These are phyloP conservation scores for Globomyces pollinis-pini DNA, from an alignment of 192 early-diverging fungal genomes.

Conservation along the genomic window DNA sequence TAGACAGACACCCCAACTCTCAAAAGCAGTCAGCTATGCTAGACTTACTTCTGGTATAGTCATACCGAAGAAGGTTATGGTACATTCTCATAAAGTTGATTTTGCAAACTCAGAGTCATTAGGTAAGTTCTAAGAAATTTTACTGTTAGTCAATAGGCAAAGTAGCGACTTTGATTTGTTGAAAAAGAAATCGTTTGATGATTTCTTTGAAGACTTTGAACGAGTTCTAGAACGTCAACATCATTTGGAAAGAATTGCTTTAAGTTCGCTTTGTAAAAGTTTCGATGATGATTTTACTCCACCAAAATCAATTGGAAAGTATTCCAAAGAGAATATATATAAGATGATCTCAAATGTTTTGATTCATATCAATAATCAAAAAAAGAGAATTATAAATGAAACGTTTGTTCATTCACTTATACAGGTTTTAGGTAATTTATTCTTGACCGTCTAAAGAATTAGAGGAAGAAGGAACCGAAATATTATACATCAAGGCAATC, in stretches of 20 bases:
- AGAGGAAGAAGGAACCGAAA: background rate
- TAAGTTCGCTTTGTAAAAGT: background rate
- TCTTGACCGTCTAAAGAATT: background rate
- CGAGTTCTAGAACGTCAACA: background rate
- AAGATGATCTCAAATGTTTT: background rate
- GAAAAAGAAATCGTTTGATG: too few species aligned
- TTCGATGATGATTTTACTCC: background rate
- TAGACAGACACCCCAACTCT: too few species aligned
- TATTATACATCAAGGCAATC: background rate
- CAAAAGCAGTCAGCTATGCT: too few species aligned
- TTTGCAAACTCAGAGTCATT: too few species aligned
- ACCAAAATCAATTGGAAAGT: background rate
- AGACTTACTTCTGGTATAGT: too few species aligned
- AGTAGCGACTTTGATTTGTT: too few species aligned
- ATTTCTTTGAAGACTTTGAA: conserved; percentile 6
- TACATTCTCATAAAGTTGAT: too few species aligned
- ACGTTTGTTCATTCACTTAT: background rate
- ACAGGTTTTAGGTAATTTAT: background rate
- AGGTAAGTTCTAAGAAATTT: too few species aligned
- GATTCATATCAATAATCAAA: background rate
- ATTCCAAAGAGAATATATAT: background rate
- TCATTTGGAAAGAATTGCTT: background rate
- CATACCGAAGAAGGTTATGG: too few species aligned
- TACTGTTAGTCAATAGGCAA: too few species aligned
- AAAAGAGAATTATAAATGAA: background rate